Evolutionary conservation across 192 early-diverging fungal species (phyloP).

Genomic region (Backusella liffmaniae): DNA sequence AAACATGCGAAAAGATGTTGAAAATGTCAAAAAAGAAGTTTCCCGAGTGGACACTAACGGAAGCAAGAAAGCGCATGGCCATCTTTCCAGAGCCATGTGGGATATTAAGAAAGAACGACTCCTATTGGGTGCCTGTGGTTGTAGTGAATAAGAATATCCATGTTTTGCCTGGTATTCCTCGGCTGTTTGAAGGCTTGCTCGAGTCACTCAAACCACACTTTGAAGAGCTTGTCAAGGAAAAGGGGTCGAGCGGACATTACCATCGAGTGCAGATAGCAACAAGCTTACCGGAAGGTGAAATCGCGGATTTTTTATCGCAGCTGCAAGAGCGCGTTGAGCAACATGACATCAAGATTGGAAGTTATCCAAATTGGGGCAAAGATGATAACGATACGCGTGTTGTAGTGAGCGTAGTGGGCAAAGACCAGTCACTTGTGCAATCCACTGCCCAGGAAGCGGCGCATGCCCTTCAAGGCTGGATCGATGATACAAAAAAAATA

Average conservation of each 20-base stretch:
- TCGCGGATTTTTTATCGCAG: slow-evolving; percentile 40
- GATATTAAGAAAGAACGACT: slow-evolving; percentile 42
- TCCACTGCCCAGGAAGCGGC: slow-evolving; percentile 25
- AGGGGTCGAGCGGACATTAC: slow-evolving; percentile 21
- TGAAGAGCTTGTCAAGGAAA: neutral
- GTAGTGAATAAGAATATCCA: slow-evolving; percentile 63
- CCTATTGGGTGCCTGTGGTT: slow-evolving; percentile 75
- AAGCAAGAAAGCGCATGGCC: slow-evolving; percentile 65
- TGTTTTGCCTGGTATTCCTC: slow-evolving; percentile 68
- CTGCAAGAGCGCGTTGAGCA: slow-evolving; percentile 32
- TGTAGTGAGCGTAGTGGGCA: slow-evolving; percentile 52
- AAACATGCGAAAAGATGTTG: slow-evolving; percentile 58
- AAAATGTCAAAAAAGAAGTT: slow-evolving; percentile 14
- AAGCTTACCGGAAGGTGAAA: slow-evolving; percentile 41
- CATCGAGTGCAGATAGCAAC: slow-evolving; percentile 49
- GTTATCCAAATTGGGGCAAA: slow-evolving; percentile 54
- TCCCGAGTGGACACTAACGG: slow-evolving; percentile 28
- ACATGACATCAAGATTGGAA: slow-evolving; percentile 47
- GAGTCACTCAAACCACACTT: slow-evolving; percentile 31
- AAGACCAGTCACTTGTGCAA: slow-evolving; percentile 38
- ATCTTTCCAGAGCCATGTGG: slow-evolving; percentile 47
- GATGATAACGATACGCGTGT: slow-evolving; percentile 32
- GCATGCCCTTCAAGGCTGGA: slow-evolving; percentile 21
- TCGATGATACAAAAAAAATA: neutral
- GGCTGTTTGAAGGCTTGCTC: slow-evolving; percentile 54